Base-by-base conservation (phyloP, 345 rosid genomes). In the Euclidium syriacum region DNA sequence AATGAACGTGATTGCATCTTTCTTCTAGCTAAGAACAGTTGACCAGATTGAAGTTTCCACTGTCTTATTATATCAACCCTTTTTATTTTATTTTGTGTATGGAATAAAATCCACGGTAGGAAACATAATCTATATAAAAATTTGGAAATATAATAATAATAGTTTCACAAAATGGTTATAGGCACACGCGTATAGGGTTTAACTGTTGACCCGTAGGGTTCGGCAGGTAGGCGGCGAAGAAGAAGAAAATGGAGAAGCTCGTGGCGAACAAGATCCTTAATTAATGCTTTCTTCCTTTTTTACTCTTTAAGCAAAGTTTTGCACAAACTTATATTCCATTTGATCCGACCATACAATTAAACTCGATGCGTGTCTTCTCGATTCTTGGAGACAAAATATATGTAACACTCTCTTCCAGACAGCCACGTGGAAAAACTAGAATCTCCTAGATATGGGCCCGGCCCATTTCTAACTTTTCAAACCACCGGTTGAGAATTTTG, bases 241-340 rank as follows among this genome's bases (percentile, higher is more conserved):
- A 49, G 60, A 40, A 15, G 65, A 12, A 17, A 50, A 57, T 19
- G 65, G 2, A 18, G 43, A 60, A 17, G 48, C 62, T 44, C 62
- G 68, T 70, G 74, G 68, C 74, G 35, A 30, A 62, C 74, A 62
- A 54, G 74, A 62, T 70, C 74, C 74, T 62, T 62, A 15, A 35
- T 41, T 15, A n/a, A 35, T 16, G 48, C 6, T 50, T 38, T 47
- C n/a, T 36, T 14, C 6, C 38, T 38, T 47, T 9, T 36, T 14
- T 10, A 40, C 53, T 50, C 65, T 43, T 30, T n/a, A 60, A 42
- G 39, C 53, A 68, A 67, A 52, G 41, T 41, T 52, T 16, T 29
- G 33, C 54, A 55, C 48, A 34, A 7, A 38, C 58, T 39, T 56
- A 38, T 39, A 48, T 57, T 67, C 64, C 51, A 20, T 57, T 48